These are phyloP conservation scores for Tuber calosporum DNA, from an alignment of 495 filamentous ascomycete genomes.

Conservation along the genomic window DNA sequence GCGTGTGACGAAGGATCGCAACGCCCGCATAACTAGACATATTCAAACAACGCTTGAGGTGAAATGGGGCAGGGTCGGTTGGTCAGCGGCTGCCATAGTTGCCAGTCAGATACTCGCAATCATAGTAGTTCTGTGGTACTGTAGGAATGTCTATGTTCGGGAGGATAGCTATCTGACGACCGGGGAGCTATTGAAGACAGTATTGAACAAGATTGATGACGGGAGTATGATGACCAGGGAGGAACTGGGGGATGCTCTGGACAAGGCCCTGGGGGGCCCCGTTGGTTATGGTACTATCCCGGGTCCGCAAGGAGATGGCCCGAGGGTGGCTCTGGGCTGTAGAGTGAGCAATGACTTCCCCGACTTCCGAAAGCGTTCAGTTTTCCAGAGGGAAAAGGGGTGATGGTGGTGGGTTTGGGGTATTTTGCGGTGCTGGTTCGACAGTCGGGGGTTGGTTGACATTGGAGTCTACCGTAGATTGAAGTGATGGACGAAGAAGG, in stretches of 20 bases:
- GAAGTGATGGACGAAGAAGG: background rate
- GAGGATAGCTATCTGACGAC: background rate
- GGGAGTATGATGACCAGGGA: background rate
- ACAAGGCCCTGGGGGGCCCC: background rate
- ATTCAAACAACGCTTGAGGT: background rate
- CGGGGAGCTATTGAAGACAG: background rate
- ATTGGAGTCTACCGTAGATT: background rate
- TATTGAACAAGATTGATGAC: background rate
- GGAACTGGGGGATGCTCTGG: background rate
- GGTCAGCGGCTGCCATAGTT: background rate
- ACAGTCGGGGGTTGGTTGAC: background rate
- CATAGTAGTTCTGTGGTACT: background rate
- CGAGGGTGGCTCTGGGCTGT: background rate
- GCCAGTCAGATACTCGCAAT: background rate
- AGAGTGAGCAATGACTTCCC: background rate
- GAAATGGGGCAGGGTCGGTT: background rate
- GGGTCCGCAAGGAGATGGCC: background rate
- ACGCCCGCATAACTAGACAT: background rate
- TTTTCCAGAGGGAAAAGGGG: background rate
- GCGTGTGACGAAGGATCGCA: background rate
- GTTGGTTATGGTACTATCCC: background rate
- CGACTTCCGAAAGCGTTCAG: background rate
- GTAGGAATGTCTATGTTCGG: background rate
- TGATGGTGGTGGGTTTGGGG: background rate
- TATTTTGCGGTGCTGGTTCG: background rate